Conservation (phyloP, 495 filamentous ascomycete genomes). For the Bacidia gigantensis region DNA sequence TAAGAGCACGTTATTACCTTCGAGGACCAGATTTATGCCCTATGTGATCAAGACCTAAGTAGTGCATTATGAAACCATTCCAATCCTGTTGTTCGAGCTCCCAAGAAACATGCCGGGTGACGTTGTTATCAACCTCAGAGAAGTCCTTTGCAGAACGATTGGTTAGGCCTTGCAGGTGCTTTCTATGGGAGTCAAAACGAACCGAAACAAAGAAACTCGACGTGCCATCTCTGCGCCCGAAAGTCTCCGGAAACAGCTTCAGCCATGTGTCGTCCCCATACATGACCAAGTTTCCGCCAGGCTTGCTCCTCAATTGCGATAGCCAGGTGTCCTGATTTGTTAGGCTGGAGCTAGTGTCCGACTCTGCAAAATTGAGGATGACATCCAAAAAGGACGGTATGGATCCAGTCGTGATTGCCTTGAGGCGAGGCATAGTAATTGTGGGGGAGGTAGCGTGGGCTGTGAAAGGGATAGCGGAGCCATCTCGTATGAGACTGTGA, state of each 20-base stretch:
- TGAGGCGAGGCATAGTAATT: constrained; percentile 95
- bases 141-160: constrained; percentile 63
- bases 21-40: constrained; percentile 90
- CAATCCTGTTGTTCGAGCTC: constrained; percentile 72
- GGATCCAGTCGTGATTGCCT: constrained; percentile 93
- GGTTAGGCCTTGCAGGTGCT: constrained; percentile 17
- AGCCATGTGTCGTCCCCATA: constrained; percentile 98
- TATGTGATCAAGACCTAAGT: constrained; percentile 92
- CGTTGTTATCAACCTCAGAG: constrained; percentile 93
- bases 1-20: constrained; percentile 38
- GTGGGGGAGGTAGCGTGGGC: constrained; percentile 93
- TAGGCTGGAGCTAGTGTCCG: constrained; percentile 75
- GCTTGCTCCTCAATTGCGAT: constrained; percentile 69
- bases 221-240: constrained; percentile 77
- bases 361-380: constrained; percentile 91
- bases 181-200: constrained; percentile 26
- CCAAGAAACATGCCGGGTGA: constrained; percentile 71
- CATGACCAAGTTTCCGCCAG: constrained; percentile 64
- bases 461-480: constrained; percentile 80
- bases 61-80: constrained; percentile 90
- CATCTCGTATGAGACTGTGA: constrained; percentile 64
- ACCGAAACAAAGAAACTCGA: constrained; percentile 98
- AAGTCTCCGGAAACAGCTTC: constrained; percentile 83
- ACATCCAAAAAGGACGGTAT: constrained; percentile 95
- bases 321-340: constrained; percentile 89